These are phyloP conservation scores for Histomonas meleagridis DNA, from an alignment of 208 protist genomes.

Conservation along the genomic window DNA sequence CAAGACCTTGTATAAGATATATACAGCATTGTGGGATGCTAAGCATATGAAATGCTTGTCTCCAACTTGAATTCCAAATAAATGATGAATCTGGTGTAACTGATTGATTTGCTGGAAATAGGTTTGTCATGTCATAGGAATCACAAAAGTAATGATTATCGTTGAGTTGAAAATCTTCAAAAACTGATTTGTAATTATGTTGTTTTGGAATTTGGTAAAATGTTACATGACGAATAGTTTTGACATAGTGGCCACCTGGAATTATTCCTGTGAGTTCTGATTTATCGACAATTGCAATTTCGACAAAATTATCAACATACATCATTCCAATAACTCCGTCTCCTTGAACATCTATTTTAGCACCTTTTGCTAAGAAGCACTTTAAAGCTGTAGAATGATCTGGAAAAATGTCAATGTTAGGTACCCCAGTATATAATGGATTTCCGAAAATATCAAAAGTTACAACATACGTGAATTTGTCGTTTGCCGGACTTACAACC, in stretches of 20 bases:
- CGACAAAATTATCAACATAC: background rate
- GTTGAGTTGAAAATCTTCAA: background rate
- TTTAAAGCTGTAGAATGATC: background rate
- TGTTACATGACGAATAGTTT: background rate
- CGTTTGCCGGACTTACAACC: background rate
- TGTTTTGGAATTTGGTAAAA: background rate
- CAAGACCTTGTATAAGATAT: background rate
- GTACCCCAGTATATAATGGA: background rate
- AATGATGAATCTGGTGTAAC: background rate
- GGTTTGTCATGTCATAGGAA: background rate
- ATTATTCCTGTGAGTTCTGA: background rate
- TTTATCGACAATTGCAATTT: background rate
- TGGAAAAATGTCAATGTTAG: background rate
- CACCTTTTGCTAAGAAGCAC: background rate
- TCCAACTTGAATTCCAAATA: background rate
- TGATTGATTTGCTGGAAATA: background rate
- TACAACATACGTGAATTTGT: background rate
- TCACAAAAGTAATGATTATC: slow-evolving; percentile 17
- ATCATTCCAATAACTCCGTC: background rate
- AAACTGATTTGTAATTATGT: background rate
- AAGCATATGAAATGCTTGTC: background rate
- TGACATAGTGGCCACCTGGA: background rate
- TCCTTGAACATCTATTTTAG: background rate
- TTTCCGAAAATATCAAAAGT: background rate
- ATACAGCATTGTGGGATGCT: background rate